Evolutionary conservation across 2,329 filamentous ascomycete species (phyloP).

Genomic region (Teratosphaeria pseudoeucalypti): DNA sequence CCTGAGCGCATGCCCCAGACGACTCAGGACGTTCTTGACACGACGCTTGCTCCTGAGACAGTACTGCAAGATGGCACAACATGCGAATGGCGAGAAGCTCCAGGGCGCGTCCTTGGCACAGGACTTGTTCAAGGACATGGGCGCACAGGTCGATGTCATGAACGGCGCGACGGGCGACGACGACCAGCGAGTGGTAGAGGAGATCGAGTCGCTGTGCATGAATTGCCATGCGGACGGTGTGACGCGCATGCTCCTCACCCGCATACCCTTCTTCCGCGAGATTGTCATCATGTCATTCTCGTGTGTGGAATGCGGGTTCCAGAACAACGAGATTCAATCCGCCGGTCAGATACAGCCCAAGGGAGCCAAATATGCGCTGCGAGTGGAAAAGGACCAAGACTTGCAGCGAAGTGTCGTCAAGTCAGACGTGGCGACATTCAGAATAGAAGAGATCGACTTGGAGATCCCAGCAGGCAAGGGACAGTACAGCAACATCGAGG

Average conservation of each 20-base stretch:
- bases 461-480: slow-evolving; percentile 87
- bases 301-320: slow-evolving; percentile 79
- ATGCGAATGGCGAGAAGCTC: neutral
- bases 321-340: slow-evolving; percentile 88
- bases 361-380: slow-evolving; percentile 73
- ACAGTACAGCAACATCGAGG: slow-evolving; percentile 88
- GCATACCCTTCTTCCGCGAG: slow-evolving; percentile 94
- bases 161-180: slow-evolving; percentile 27
- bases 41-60: neutral
- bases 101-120: slow-evolving; percentile 26
- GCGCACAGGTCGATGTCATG: slow-evolving; percentile 35
- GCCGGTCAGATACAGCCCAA: slow-evolving; percentile 86
- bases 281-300: slow-evolving; percentile 95
- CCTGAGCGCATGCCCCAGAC: neutral
- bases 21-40: neutral
- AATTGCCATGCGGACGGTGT: slow-evolving; percentile 52
- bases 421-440: slow-evolving; percentile 74
- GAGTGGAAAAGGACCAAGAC: slow-evolving; percentile 61
- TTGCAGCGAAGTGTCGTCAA: slow-evolving; percentile 84
- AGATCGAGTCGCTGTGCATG: slow-evolving; percentile 46
- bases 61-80: neutral
- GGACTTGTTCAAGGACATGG: slow-evolving; percentile 44
- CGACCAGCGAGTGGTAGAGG: slow-evolving; percentile 41
- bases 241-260: slow-evolving; percentile 78
- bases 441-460: slow-evolving; percentile 82